phyloP scores from a whole-genome alignment of 441 rosid genomes.

The Biscutella laevigata region DNA sequence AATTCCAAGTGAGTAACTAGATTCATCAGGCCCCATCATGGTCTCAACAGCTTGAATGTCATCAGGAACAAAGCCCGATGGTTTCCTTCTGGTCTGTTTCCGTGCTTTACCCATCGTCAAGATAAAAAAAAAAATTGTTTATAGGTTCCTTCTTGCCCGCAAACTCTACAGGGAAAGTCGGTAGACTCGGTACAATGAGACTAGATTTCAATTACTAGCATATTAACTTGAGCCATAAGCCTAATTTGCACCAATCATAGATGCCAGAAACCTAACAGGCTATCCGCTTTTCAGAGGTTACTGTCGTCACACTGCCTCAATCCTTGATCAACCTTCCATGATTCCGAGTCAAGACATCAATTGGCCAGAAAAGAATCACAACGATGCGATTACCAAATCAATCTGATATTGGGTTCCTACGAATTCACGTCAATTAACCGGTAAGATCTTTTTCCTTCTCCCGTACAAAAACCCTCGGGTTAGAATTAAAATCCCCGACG shows the following conservation, averaged over 20 bases:
- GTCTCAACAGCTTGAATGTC: slow-evolving; percentile 47
- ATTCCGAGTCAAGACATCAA: neutral
- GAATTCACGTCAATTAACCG: neutral
- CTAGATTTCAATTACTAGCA: slow-evolving; percentile 31
- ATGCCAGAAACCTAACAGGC: neutral
- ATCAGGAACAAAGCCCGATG: slow-evolving; percentile 57
- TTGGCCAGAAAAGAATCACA: slow-evolving; percentile 3
- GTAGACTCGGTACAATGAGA: slow-evolving; percentile 59
- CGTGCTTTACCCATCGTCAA: slow-evolving; percentile 64
- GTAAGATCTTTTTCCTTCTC: slow-evolving; percentile 18
- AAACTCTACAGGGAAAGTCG: too few species aligned
- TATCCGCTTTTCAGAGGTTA: neutral
- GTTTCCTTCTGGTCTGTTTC: slow-evolving; percentile 54
- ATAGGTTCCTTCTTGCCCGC: slow-evolving; percentile 40
- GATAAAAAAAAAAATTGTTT: slow-evolving; percentile 33
- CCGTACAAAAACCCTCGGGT: slow-evolving; percentile 26
- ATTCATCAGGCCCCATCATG: slow-evolving; percentile 64
- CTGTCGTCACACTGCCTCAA: neutral
- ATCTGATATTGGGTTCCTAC: neutral
- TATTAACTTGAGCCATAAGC: slow-evolving; percentile 31
- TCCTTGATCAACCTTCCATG: neutral
- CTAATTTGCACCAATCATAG: too few species aligned
- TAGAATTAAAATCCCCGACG: slow-evolving; percentile 22
- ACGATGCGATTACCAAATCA: slow-evolving; percentile 3
- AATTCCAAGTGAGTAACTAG: slow-evolving; percentile 53